Conservation (phyloP, 768 basidiomycete genomes). For the Boletus sensibilis region DNA sequence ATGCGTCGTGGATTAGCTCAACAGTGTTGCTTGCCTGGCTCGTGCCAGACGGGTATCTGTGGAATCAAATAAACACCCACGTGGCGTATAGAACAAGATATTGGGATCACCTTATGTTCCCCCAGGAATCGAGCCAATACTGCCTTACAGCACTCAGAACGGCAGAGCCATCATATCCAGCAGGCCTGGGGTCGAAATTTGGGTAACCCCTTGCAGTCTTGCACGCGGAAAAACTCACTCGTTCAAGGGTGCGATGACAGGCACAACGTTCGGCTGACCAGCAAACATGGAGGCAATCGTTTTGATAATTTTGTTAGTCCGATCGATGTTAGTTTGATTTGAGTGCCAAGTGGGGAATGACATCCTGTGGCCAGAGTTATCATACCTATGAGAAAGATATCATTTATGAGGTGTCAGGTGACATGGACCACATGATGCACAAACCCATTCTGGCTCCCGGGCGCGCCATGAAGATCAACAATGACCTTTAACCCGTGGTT, state of each 20-base stretch:
- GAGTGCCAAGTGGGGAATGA: conserved; percentile 68
- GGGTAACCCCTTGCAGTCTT: background rate
- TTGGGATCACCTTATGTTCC: conserved; percentile 57
- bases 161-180: conserved; percentile 57
- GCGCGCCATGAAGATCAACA: conserved; percentile 76
- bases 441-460: conserved; percentile 83
- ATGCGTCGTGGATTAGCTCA: conserved; percentile 74
- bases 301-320: conserved; percentile 66
- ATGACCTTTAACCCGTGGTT: conserved; percentile 75
- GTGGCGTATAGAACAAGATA: background rate
- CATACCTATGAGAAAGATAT: conserved; percentile 50
- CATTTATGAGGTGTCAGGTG: conserved; percentile 5
- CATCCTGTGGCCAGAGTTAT: conserved; percentile 74
- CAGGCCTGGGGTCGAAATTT: conserved; percentile 49
- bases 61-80: conserved; percentile 1
- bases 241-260: conserved; percentile 74
- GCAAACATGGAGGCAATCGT: conserved; percentile 59
- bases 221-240: conserved; percentile 48
- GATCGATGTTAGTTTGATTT: conserved; percentile 59
- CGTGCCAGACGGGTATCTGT: conserved; percentile 43
- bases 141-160: conserved; percentile 52
- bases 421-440: conserved; percentile 14
- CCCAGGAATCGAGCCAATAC: conserved; percentile 75
- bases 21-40: conserved; percentile 54
- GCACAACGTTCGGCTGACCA: conserved; percentile 50